Base-by-base conservation (phyloP, 2,329 filamentous ascomycete species). In the Calycina herbarum region DNA sequence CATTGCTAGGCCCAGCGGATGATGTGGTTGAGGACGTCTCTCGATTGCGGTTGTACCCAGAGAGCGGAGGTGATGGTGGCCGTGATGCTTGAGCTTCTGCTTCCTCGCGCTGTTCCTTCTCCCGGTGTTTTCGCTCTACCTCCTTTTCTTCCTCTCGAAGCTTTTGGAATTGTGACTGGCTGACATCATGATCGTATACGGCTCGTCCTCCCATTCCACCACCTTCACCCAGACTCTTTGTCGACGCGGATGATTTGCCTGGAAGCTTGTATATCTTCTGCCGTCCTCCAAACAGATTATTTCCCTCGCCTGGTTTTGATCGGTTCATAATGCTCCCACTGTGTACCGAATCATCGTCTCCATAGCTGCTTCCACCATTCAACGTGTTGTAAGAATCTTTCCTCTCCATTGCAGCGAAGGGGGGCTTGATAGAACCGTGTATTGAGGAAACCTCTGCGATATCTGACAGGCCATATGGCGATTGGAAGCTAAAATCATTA, bases 191-290 rank as follows among this genome's bases (percentile, higher is more conserved):
- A 31, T 96, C 93, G 74, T 97, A 98, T 1, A 97, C 77, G 0
- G 88, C 84, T 69, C 86, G 89, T 29, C 85, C 91, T 57, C 82
- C 80, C 82, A 92, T 85, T 57, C 82, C 84, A 17, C 73, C 75
- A 0, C 68, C 65, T 57, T 35, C 56, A 5, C 68, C 66, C 64
- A 78, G 72, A 70, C 78, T 72, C 71, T 79, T 81, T 40, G 81
- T 80, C 2, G 81, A 82, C 56, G 76, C 75, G 15, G 76, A 75
- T 24, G 77, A 77, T 31, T 83, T 82, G 3, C 81, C 82, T 0
- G 91, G 83, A 69, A 97, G 91, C 77, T 93, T 94, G 78, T 96
- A 98, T 45, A 98, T 89, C 80, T 98, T 98, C 77, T 98, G 95
- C 57, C 95, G 88, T 17, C 95, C 95, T 65, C 95, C 95, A 78